A percentile compares a stretch with the other conserved stretches of the same genome.
phyloP scores from a whole-genome alignment of 805 yeast genomes.

The Zygosaccharomyces kombuchaensis region DNA sequence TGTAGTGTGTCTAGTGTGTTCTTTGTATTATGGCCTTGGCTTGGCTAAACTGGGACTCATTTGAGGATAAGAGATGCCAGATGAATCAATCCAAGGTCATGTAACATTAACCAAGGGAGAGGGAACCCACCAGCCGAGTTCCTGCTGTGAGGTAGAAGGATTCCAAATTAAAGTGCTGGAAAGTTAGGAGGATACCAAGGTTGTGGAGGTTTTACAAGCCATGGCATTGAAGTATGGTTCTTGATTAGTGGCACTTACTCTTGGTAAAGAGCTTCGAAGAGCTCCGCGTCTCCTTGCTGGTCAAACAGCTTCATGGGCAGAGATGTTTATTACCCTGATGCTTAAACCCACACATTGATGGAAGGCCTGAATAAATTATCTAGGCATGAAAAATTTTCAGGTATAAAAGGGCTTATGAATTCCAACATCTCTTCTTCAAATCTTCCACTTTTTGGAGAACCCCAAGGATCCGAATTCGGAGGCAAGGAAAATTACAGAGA shows the following conservation, averaged over 20 bases:
- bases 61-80: too few species aligned
- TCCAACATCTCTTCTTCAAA: background rate
- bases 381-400: conserved; percentile 7
- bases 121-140: too few species aligned
- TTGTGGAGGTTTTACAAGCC: too few species aligned
- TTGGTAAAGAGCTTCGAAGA: background rate
- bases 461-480: conserved; percentile 1
- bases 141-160: too few species aligned
- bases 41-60: too few species aligned
- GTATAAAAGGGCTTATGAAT: conserved; percentile 1
- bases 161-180: too few species aligned
- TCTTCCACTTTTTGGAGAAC: background rate
- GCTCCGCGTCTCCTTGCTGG: background rate
- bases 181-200: too few species aligned
- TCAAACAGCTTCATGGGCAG: too few species aligned
- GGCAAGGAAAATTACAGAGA: conserved; percentile 11
- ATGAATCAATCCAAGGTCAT: too few species aligned
- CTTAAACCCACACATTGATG: conserved; percentile 9
- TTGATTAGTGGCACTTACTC: background rate
- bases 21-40: too few species aligned
- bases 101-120: too few species aligned
- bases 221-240: background rate
- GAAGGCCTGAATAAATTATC: background rate
- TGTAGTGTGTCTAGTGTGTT: too few species aligned
- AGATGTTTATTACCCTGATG: background rate